phyloP scores from a whole-genome alignment of 768 basidiomycete genomes.

The Rhizopogon vulgaris region DNA sequence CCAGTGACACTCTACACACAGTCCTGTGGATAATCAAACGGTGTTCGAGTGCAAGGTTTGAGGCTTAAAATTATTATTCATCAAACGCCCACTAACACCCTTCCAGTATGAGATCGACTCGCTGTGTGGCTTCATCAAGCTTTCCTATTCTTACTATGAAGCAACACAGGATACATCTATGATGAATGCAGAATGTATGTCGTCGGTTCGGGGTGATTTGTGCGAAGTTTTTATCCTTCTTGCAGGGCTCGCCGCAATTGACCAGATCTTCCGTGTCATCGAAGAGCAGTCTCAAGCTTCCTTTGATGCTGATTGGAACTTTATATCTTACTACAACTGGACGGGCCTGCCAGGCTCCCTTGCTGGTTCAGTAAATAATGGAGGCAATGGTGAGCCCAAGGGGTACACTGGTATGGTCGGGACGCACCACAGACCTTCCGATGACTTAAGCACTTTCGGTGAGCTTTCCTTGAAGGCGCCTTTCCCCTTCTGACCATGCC shows the following conservation, averaged over 20 bases:
- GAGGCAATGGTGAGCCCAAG: conserved; percentile 72
- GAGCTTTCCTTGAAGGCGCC: conserved; percentile 8
- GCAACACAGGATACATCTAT: conserved; percentile 68
- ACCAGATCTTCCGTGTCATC: conserved; percentile 71
- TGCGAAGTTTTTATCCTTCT: conserved; percentile 5
- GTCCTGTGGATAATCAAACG: conserved; percentile 60
- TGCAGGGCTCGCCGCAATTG: conserved; percentile 60
- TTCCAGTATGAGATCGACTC: conserved; percentile 74
- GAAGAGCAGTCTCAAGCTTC: conserved; percentile 69
- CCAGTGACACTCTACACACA: conserved; percentile 18
- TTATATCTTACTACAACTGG: conserved; percentile 79
- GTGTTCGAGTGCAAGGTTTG: conserved; percentile 81
- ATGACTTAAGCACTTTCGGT: conserved; percentile 68
- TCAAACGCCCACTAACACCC: too few species aligned
- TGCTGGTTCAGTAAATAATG: conserved; percentile 57
- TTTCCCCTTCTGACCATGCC: neutral
- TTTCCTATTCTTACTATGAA: conserved; percentile 67
- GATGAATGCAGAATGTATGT: conserved; percentile 63
- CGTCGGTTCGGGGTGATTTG: neutral
- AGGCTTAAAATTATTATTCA: neutral
- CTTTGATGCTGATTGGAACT: conserved; percentile 66
- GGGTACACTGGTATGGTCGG: conserved; percentile 69
- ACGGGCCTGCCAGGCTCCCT: conserved; percentile 59
- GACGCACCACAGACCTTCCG: conserved; percentile 72
- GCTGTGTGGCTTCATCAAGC: conserved; percentile 71